Evolutionary conservation across 768 basidiomycete genomes (phyloP).

Genomic region (Boletus sp.): DNA sequence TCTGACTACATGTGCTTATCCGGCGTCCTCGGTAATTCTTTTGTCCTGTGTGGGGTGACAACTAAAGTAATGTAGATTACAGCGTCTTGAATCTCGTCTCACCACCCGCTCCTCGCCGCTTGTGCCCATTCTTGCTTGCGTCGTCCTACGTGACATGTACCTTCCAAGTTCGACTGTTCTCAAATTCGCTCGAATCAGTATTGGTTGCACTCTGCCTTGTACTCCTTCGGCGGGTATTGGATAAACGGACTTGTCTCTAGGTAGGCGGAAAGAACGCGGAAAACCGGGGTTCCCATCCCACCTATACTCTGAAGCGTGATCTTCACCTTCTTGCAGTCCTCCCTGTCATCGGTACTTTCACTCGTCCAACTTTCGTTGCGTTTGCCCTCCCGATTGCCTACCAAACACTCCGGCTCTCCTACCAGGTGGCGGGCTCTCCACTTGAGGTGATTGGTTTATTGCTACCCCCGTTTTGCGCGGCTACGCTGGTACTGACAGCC

Average conservation of each 20-base stretch:
- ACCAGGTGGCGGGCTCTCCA: constrained; percentile 9
- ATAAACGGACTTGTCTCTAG: neutral
- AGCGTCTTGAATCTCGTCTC: constrained; percentile 19
- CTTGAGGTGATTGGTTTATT: constrained; percentile 3
- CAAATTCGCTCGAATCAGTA: too few species aligned
- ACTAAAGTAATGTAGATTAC: constrained; percentile 18
- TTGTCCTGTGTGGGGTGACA: too few species aligned
- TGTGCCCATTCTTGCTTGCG: constrained; percentile 30
- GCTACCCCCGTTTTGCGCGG: constrained; percentile 22
- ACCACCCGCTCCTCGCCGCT: neutral
- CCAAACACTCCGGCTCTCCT: neutral
- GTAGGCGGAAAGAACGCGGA: neutral
- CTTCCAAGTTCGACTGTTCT: too few species aligned
- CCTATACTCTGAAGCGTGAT: constrained; percentile 6
- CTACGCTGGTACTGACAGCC: constrained; percentile 1
- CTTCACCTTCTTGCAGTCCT: too few species aligned
- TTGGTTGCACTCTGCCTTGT: too few species aligned
- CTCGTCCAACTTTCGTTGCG: too few species aligned
- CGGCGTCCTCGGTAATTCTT: constrained; percentile 26
- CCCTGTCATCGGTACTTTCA: too few species aligned
- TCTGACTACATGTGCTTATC: constrained; percentile 34
- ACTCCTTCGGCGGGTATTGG: constrained; percentile 17
- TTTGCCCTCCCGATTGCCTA: too few species aligned
- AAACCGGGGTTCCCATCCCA: neutral
- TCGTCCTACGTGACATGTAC: constrained; percentile 18